Percentiles rank a stretch among this genome's conserved stretches.
Conservation (phyloP, 305 asterid genomes). For the Fraxinus latifolia region DNA sequence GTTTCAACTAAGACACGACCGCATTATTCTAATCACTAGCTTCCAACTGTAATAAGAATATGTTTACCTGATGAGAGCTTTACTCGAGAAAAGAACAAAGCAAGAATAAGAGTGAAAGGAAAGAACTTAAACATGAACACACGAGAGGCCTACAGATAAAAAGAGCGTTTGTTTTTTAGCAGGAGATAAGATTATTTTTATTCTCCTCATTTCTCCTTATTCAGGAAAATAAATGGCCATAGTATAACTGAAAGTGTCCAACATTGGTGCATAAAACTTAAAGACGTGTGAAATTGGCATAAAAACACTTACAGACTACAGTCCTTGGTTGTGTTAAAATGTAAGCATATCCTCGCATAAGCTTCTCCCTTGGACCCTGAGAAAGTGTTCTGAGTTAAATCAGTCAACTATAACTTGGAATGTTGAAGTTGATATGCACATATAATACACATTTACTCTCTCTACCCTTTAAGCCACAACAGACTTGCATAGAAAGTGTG, state of each 20-base stretch:
- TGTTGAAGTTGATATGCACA: conserved; percentile 1
- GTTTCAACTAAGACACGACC: not conserved
- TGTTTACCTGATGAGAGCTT: not conserved
- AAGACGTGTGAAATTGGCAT: not conserved
- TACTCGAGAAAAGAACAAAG: not conserved
- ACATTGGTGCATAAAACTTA: not conserved
- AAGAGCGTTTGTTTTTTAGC: not conserved
- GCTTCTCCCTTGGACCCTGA: conserved; percentile 61
- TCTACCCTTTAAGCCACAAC: not conserved
- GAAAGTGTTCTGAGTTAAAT: not conserved
- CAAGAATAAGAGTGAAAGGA: not conserved
- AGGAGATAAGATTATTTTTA: not conserved
- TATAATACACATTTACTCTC: not conserved
- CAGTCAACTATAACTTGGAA: not conserved
- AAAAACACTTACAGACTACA: conserved; percentile 31
- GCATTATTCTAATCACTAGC: not conserved
- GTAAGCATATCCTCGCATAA: conserved; percentile 53
- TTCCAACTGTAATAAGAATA: not conserved
- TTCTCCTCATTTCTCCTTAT: not conserved
- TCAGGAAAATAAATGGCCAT: not conserved
- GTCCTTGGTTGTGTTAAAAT: conserved; percentile 61
- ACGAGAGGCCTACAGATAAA: not conserved
- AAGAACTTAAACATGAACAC: not conserved
- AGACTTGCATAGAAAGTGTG: not conserved
- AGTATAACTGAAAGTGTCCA: not conserved